A percentile compares a stretch with the other conserved stretches of the same genome.
phyloP scores from a whole-genome alignment of 208 protist species.

The Tritrichomonas musculus region DNA sequence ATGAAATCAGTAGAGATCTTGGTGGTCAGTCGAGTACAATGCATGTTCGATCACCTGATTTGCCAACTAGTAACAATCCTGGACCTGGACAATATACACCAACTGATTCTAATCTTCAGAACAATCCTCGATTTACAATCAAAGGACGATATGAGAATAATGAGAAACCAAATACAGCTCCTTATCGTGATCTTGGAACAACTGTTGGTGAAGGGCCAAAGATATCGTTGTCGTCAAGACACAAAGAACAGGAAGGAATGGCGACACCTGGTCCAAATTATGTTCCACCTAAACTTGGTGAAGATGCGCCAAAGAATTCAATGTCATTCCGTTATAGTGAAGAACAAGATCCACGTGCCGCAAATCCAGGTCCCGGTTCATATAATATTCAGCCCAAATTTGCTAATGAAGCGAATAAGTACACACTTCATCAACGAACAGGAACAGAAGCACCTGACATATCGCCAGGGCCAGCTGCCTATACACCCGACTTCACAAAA shows the following conservation, averaged over 20 bases:
- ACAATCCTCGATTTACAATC: not conserved
- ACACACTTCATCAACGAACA: not conserved
- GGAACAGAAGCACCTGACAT: not conserved
- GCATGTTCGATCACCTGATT: not conserved
- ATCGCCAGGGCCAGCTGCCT: too few species aligned
- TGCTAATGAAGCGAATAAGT: not conserved
- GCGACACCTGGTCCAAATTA: not conserved
- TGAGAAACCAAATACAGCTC: not conserved
- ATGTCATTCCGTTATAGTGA: not conserved
- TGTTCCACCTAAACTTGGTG: not conserved
- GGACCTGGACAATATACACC: not conserved
- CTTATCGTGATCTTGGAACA: not conserved
- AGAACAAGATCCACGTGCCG: not conserved
- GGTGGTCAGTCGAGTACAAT: not conserved
- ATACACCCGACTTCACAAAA: too few species aligned
- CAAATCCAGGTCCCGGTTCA: not conserved
- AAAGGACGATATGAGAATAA: not conserved
- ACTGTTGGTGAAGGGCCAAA: not conserved
- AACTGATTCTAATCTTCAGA: not conserved
- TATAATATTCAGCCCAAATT: not conserved
- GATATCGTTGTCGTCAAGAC: not conserved
- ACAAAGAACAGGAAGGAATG: not conserved
- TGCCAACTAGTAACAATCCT: not conserved
- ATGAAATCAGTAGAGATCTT: not conserved
- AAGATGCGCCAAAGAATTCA: not conserved